phyloP scores from a whole-genome alignment of 2,329 filamentous ascomycete species.

The Daldinia eschscholtzii region DNA sequence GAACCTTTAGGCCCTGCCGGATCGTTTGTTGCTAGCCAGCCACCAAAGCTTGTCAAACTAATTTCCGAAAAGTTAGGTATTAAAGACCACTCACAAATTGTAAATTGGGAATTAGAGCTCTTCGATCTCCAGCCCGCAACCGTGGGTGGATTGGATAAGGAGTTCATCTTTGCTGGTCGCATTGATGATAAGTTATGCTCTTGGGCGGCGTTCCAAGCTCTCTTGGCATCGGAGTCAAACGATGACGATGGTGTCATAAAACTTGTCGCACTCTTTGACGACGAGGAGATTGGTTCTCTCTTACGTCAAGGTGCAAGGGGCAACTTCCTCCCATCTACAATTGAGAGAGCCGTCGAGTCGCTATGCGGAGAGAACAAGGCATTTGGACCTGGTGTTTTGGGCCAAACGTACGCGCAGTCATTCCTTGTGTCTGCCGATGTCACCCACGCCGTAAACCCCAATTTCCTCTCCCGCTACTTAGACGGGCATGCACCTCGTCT shows the following conservation, averaged over 20 bases:
- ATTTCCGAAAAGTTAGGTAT: conserved; percentile 85
- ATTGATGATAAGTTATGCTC: conserved; percentile 99
- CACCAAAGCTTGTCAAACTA: conserved; percentile 83
- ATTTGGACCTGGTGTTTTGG: conserved; percentile 73
- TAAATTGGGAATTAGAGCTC: conserved; percentile 98
- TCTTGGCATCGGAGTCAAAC: conserved; percentile 74
- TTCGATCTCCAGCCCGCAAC: conserved; percentile 90
- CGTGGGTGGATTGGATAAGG: conserved; percentile 85
- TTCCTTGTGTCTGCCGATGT: conserved; percentile 96
- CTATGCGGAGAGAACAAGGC: conserved; percentile 58
- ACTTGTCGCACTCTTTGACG: conserved; percentile 93
- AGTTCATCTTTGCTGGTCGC: conserved; percentile 94
- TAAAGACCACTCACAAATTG: conserved; percentile 76
- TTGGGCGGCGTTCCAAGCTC: conserved; percentile 87
- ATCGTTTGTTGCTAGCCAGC: conserved; percentile 86
- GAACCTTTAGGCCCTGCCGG: conserved; percentile 71
- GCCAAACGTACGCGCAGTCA: conserved; percentile 88
- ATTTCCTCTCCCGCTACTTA: conserved; percentile 88
- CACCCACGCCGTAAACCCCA: conserved; percentile 93
- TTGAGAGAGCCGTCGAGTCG: conserved; percentile 84
- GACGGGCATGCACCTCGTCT: conserved; percentile 87
- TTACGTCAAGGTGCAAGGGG: conserved; percentile 89
- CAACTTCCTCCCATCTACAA: conserved; percentile 85
- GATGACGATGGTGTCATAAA: conserved; percentile 79
- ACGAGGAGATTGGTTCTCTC: conserved; percentile 94